Evolutionary conservation across 306 rosid species (phyloP), one percentile per base, ranked within the genome.

Genomic region (Oemleria cerasiformis): DNA sequence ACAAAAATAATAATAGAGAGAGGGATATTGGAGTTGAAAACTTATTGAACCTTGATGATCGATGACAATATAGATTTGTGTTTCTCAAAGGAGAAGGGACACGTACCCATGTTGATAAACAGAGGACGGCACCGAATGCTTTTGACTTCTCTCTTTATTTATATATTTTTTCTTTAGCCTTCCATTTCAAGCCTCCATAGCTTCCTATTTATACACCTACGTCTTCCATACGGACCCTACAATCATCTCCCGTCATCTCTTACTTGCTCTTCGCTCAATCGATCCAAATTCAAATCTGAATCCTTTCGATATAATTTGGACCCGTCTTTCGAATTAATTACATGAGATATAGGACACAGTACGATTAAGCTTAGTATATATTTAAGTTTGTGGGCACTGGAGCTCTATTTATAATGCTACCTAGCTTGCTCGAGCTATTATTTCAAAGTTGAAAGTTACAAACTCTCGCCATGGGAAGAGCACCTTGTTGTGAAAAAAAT

Each of bases 401-500:
- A 58, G 42, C 63, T 25, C 41, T 58, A 34, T 16, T 34, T 12
- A 6, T 58, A 51, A 51, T 17, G 57, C 57, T 8, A 8, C 36
- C 36, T 30, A 51, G 25, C 16, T 30, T 30, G 16, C 25, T 19
- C 7, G 57, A 51, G 21, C 12, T 16, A n/a, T 51, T 58, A n/a
- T 51, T 58, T 30, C 45, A 12, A 36, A 60, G 23, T 19, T 20
- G 19, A 15, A 17, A 6, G 19, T 8, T 55, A n/a, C 5, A 6
- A 55, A 23, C 41, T 30, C 36, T 30, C 36, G 43, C 63, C 45
- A 92, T 94, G 99, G 97, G 97, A 20, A 88, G 99, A 88, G 78
- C 92, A 81, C 99, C 99, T 7, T 95, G 97, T 75, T 95, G 99
- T 71, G 96, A 91, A 5, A 95, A 89, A 59, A 89, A 73, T 66